These are phyloP conservation scores for Draba incana DNA, from an alignment of 345 rosid genomes.

Conservation along the genomic window DNA sequence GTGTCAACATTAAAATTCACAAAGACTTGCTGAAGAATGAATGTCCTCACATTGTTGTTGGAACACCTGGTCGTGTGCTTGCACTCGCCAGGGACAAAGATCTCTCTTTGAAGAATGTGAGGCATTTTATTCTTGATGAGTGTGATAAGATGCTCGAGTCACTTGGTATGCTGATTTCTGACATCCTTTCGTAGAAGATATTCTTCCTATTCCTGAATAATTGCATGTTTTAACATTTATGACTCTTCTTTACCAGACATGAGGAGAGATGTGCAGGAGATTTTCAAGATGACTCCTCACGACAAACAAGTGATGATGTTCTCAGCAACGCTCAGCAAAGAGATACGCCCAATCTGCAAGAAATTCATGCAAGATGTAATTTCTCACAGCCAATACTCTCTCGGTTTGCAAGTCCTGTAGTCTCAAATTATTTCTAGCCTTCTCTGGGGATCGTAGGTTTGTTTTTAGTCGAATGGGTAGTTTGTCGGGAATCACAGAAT, in stretches of 20 bases:
- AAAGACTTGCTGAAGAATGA: conserved; percentile 93
- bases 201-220: neutral
- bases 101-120: conserved; percentile 95
- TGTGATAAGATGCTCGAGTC: conserved; percentile 99
- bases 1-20: conserved; percentile 89
- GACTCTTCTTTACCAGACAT: conserved; percentile 53
- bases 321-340: conserved; percentile 99
- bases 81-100: conserved; percentile 91
- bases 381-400: conserved; percentile 62
- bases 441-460: conserved; percentile 31
- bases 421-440: conserved; percentile 50
- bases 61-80: conserved; percentile 95
- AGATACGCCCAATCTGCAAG: conserved; percentile 99
- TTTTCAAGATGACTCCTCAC: conserved; percentile 98
- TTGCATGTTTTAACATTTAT: neutral
- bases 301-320: conserved; percentile 99
- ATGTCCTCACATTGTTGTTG: conserved; percentile 98
- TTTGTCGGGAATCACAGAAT: neutral
- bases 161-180: conserved; percentile 55
- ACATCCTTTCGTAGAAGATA: neutral
- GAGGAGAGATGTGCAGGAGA: conserved; percentile 98
- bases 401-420: conserved; percentile 55
- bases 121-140: conserved; percentile 99
- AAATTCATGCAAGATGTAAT: conserved; percentile 99
- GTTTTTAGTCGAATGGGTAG: conserved; percentile 4